Percentiles rank a stretch among this genome's conserved stretches.
phyloP scores from a whole-genome alignment of 2,329 filamentous ascomycete species.

The Monilinia polystroma region DNA sequence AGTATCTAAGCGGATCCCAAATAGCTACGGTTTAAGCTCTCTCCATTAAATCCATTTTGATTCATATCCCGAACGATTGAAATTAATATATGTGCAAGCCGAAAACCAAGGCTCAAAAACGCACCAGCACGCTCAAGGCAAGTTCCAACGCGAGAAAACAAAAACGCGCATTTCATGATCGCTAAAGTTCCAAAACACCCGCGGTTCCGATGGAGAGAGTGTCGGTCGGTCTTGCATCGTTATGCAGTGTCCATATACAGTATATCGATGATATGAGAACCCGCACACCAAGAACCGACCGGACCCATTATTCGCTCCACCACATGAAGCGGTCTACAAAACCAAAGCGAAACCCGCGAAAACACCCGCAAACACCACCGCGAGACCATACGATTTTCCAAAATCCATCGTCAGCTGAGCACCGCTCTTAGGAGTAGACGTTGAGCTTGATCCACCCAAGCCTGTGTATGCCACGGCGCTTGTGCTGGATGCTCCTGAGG shows the following conservation, averaged over 20 bases:
- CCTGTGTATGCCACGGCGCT: constrained; percentile 45
- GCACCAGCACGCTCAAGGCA: neutral
- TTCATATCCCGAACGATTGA: neutral
- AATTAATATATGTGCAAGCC: constrained; percentile 7
- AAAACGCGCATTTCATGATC: constrained; percentile 16
- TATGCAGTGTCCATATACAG: too few relatives aligned
- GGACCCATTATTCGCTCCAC: neutral
- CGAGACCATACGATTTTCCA: constrained; percentile 56
- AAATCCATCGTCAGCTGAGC: constrained; percentile 48
- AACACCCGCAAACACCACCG: constrained; percentile 53
- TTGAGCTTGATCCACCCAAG: constrained; percentile 41
- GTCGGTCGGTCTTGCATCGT: too few relatives aligned
- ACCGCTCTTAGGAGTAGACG: constrained; percentile 34
- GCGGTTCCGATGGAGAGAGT: constrained; percentile 23
- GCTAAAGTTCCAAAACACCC: constrained; percentile 26
- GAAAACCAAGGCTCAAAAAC: neutral
- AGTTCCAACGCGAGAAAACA: neutral
- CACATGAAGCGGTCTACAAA: constrained; percentile 41
- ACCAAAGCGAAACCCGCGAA: constrained; percentile 57
- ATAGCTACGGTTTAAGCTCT: neutral
- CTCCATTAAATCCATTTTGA: constrained; percentile 3
- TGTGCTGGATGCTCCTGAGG: constrained; percentile 40
- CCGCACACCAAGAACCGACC: neutral
- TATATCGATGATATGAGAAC: neutral
- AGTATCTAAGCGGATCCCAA: neutral